A percentile compares a stretch with the other conserved stretches of the same genome.
Evolutionary conservation across 1,284 basidiomycete genomes (phyloP).

Genomic region (Ganoderma resinaceum): DNA sequence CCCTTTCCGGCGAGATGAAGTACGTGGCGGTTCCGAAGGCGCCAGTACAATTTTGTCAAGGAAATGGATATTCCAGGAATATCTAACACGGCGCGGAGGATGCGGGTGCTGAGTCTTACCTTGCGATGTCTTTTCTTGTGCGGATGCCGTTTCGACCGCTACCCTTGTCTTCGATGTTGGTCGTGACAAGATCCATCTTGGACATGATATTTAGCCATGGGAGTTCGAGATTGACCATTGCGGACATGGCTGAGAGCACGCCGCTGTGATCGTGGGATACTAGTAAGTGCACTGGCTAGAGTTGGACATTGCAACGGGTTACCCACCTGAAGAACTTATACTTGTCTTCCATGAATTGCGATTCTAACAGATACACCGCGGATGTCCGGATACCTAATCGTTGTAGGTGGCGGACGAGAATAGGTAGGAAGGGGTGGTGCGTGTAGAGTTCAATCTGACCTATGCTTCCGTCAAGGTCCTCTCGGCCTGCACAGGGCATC

Average conservation of each 20-base stretch:
- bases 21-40: neutral
- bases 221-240: constrained; percentile 98
- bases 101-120: constrained; percentile 47
- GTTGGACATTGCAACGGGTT: neutral
- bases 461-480: constrained; percentile 39
- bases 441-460: constrained; percentile 99
- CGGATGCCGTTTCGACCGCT: constrained; percentile 77
- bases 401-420: constrained; percentile 78
- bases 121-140: constrained; percentile 77
- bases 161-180: constrained; percentile 65
- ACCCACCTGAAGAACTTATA: constrained; percentile 94
- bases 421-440: constrained; percentile 95
- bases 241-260: constrained; percentile 97
- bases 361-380: constrained; percentile 93
- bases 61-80: neutral
- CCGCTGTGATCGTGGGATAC: constrained; percentile 60
- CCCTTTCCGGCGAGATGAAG: neutral
- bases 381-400: constrained; percentile 81
- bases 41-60: neutral
- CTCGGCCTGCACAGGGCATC: neutral
- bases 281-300: neutral
- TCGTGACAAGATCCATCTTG: constrained; percentile 97
- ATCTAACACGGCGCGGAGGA: neutral
- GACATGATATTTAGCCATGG: constrained; percentile 98
- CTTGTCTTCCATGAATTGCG: constrained; percentile 98